Percentiles rank a stretch among this genome's conserved stretches.
Evolutionary conservation across 106 monocot genomes (phyloP).

Genomic region (Dendrobium officinale): DNA sequence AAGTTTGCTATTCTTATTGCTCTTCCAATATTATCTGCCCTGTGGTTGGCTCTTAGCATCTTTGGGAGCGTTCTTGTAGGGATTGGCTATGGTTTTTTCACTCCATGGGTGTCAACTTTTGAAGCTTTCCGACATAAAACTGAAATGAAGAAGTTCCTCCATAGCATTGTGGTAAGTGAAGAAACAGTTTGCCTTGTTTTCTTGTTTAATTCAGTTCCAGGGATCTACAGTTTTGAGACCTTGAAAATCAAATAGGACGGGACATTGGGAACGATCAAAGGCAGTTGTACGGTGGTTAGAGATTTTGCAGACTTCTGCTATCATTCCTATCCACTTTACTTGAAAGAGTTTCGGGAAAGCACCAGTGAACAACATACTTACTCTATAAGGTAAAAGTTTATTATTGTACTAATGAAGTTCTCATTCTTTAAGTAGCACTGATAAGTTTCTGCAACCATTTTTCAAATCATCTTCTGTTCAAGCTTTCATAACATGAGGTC

Average conservation of each 20-base stretch:
- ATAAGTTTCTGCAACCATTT: background rate
- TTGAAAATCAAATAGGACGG: constrained; percentile 53
- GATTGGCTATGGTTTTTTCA: constrained; percentile 78
- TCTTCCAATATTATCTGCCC: constrained; percentile 52
- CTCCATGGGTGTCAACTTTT: constrained; percentile 82
- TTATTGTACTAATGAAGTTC: background rate
- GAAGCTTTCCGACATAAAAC: constrained; percentile 67
- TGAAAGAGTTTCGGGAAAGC: constrained; percentile 70
- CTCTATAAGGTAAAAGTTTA: constrained; percentile 49
- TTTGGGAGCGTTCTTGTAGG: constrained; percentile 65
- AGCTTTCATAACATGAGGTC: background rate
- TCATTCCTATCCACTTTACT: constrained; percentile 68
- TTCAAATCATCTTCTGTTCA: background rate
- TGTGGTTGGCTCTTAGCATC: constrained; percentile 67
- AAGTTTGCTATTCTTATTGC: constrained; percentile 54
- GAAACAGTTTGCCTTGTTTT: background rate
- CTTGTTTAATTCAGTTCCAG: background rate
- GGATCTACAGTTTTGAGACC: background rate
- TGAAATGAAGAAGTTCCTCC: constrained; percentile 50
- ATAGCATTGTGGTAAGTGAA: constrained; percentile 58
- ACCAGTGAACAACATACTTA: constrained; percentile 26
- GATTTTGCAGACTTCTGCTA: constrained; percentile 89
- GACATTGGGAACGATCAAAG: constrained; percentile 86
- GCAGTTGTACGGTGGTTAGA: constrained; percentile 87
- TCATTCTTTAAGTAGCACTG: constrained; percentile 2